A percentile compares a stretch with the other conserved stretches of the same genome.
Conservation (phyloP, 2,329 filamentous ascomycete species). For the Aspergillus novoparasiticus region DNA sequence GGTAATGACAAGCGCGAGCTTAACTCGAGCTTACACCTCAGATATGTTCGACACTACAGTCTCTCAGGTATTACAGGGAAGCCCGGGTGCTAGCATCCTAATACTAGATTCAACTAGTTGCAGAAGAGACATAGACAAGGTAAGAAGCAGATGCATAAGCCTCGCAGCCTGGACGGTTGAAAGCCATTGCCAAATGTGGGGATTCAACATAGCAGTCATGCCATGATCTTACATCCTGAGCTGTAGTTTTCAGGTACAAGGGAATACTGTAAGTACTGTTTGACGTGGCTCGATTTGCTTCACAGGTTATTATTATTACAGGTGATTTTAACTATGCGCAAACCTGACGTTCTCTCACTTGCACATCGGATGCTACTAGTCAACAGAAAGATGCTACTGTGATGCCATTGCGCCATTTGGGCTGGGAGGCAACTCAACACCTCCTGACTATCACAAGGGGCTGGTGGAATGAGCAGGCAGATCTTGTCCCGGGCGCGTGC, state of each 20-base stretch:
- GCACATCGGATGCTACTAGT: neutral
- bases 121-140: neutral
- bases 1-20: neutral
- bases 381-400: neutral
- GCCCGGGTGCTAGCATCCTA: neutral
- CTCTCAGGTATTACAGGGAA: constrained; percentile 6
- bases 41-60: neutral
- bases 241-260: constrained; percentile 9
- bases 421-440: constrained; percentile 2
- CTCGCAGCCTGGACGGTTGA: constrained; percentile 3
- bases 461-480: constrained; percentile 7
- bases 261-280: constrained; percentile 5
- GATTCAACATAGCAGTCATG: constrained; percentile 13
- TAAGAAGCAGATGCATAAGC: neutral
- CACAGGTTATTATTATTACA: neutral
- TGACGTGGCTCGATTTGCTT: constrained; percentile 17
- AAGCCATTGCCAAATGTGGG: constrained; percentile 15
- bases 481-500: constrained; percentile 8
- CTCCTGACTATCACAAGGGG: constrained; percentile 14
- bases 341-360: constrained; percentile 1
- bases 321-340: neutral
- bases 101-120: neutral
- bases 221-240: constrained; percentile 11
- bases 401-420: constrained; percentile 3
- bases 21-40: neutral